Percentiles rank a stretch among this genome's conserved stretches.
Conservation (phyloP, 2,329 filamentous ascomycete species). For the Tolypocladium paradoxum region DNA sequence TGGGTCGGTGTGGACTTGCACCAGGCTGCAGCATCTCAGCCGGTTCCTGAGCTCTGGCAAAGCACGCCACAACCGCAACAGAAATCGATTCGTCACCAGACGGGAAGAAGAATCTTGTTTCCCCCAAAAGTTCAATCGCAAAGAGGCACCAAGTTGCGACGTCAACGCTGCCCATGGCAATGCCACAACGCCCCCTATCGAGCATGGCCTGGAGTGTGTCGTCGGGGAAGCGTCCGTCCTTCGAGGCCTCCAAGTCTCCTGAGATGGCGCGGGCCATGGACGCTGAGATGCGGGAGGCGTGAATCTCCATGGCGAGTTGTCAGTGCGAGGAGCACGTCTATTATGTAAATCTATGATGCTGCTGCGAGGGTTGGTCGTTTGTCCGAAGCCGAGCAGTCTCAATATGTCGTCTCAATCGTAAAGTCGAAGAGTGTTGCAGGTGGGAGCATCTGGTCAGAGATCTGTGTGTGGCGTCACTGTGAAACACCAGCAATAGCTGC, state of each 20-base stretch:
- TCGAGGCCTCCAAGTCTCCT: constrained; percentile 24
- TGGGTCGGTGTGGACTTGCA: not conserved
- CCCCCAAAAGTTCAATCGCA: not conserved
- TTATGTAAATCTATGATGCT: too few species aligned
- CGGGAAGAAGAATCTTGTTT: not conserved
- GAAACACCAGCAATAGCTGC: too few species aligned
- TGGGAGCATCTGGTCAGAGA: too few species aligned
- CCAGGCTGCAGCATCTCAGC: not conserved
- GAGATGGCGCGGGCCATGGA: constrained; percentile 45
- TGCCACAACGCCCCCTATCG: too few species aligned
- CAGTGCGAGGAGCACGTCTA: not conserved
- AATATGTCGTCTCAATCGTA: too few species aligned
- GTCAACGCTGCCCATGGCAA: too few species aligned
- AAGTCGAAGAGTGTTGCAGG: too few species aligned
- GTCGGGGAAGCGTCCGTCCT: not conserved
- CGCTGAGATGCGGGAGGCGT: constrained; percentile 37
- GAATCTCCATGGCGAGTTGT: constrained; percentile 18
- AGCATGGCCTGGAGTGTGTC: constrained; percentile 7
- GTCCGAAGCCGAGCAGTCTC: too few species aligned
- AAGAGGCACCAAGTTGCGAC: too few species aligned
- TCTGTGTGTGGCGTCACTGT: too few species aligned
- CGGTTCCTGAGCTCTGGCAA: too few species aligned
- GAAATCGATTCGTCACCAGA: not conserved
- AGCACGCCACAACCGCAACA: not conserved
- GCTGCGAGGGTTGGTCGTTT: too few species aligned